These are phyloP conservation scores for Viridothelium virens DNA, from an alignment of 495 filamentous ascomycete species.

Conservation along the genomic window DNA sequence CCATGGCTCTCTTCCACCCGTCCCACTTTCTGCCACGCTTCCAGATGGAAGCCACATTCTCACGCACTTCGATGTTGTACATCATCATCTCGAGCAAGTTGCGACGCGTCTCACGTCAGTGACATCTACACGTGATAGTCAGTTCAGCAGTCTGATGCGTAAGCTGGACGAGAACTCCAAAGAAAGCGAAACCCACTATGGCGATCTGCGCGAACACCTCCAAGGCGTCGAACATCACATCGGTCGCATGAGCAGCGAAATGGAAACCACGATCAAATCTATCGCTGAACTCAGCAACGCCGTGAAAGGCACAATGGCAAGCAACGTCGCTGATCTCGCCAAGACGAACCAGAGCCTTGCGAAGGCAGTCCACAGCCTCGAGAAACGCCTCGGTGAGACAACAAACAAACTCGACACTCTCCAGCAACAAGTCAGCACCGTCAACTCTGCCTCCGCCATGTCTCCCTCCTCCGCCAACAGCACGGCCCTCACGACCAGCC, in stretches of 20 bases:
- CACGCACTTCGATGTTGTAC: conserved; percentile 24
- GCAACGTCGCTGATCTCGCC: neutral
- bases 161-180: conserved; percentile 18
- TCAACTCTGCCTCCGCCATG: no score
- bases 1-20: neutral
- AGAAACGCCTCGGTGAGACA: conserved; percentile 1
- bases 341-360: neutral
- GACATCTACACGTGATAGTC: neutral
- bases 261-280: neutral
- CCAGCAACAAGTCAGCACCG: neutral
- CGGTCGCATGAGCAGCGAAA: conserved; percentile 12
- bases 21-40: conserved; percentile 8
- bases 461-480: neutral
- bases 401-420: conserved; percentile 22
- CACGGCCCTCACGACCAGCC: neutral
- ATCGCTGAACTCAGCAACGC: conserved; percentile 2
- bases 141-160: neutral
- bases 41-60: conserved; percentile 15
- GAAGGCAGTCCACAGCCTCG: neutral
- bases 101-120: neutral
- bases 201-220: conserved; percentile 20
- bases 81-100: conserved; percentile 25
- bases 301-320: neutral
- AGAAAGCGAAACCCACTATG: conserved; percentile 15
- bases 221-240: conserved; percentile 15